A percentile compares a stretch with the other conserved stretches of the same genome.
phyloP scores from a whole-genome alignment of 1,284 basidiomycete species.

The Hemileia vastatrix region DNA sequence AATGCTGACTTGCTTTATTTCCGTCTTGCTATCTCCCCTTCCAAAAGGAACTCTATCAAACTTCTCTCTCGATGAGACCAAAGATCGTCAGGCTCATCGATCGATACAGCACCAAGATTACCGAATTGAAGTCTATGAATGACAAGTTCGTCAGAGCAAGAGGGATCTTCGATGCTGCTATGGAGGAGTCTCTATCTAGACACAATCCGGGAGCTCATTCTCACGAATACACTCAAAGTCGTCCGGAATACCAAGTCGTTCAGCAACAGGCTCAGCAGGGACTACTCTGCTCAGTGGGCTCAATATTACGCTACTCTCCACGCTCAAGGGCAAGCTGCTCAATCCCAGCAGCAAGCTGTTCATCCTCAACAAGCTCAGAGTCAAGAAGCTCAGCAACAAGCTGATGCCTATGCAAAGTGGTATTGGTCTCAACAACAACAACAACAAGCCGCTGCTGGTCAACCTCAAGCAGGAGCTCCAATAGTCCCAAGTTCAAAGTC shows the following conservation, averaged over 20 bases:
- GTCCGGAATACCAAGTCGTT: slow-evolving; percentile 18
- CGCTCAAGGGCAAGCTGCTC: slow-evolving; percentile 7
- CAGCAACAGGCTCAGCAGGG: background rate
- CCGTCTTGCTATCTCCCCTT: too few relatives aligned
- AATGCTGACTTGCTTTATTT: too few relatives aligned
- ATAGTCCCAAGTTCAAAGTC: too few relatives aligned
- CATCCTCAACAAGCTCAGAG: slow-evolving; percentile 6
- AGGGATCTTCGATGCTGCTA: slow-evolving; percentile 75
- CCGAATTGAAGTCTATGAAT: slow-evolving; percentile 80
- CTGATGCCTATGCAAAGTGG: slow-evolving; percentile 16
- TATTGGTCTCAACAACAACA: slow-evolving; percentile 22
- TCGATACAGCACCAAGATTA: slow-evolving; percentile 84
- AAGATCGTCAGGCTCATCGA: slow-evolving; percentile 94
- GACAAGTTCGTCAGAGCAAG: slow-evolving; percentile 74
- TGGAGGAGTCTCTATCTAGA: slow-evolving; percentile 73
- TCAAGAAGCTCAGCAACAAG: slow-evolving; percentile 4
- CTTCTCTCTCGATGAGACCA: slow-evolving; percentile 74
- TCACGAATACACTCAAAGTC: slow-evolving; percentile 14
- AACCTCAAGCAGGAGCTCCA: background rate
- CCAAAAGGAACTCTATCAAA: slow-evolving; percentile 85
- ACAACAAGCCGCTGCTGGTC: slow-evolving; percentile 8
- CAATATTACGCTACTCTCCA: slow-evolving; percentile 11
- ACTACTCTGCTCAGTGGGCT: slow-evolving; percentile 6
- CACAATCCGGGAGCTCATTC: slow-evolving; percentile 52
- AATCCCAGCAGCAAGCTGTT: slow-evolving; percentile 1